Percentiles rank a stretch among this genome's conserved stretches.
Evolutionary conservation across 2,329 filamentous ascomycete genomes (phyloP).

Genomic region (Pseudopithomyces chartarum): DNA sequence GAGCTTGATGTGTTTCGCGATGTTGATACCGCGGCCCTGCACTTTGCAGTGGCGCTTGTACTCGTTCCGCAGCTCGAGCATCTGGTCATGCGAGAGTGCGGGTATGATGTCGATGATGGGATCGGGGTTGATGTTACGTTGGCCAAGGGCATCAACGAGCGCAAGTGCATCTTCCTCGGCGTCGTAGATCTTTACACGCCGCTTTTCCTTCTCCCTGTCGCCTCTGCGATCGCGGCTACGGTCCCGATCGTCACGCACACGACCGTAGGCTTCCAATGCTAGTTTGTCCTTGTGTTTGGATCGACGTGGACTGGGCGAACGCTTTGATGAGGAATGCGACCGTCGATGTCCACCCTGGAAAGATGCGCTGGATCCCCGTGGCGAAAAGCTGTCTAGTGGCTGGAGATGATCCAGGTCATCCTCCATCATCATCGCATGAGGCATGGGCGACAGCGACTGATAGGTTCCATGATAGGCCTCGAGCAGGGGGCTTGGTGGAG

Average conservation of each 20-base stretch:
- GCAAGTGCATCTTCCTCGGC: constrained; percentile 76
- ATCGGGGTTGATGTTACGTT: constrained; percentile 66
- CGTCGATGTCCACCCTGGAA: constrained; percentile 32
- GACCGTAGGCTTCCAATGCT: constrained; percentile 39
- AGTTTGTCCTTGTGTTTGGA: constrained; percentile 38
- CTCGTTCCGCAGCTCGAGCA: constrained; percentile 81
- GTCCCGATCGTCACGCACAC: constrained; percentile 27
- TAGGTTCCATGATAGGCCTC: constrained; percentile 95
- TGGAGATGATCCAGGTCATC: constrained; percentile 56
- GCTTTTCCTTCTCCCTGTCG: constrained; percentile 49
- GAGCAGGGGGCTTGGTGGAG: constrained; percentile 81
- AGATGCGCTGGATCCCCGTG: constrained; percentile 34
- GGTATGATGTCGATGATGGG: constrained; percentile 84
- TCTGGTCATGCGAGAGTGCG: constrained; percentile 81
- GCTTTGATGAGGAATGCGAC: constrained; percentile 36
- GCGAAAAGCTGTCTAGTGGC: constrained; percentile 38
- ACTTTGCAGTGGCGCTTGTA: constrained; percentile 92
- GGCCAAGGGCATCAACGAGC: constrained; percentile 75
- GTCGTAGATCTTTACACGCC: constrained; percentile 78
- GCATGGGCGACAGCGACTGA: constrained; percentile 93
- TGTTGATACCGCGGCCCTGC: constrained; percentile 78
- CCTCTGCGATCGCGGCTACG: constrained; percentile 16
- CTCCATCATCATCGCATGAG: constrained; percentile 71
- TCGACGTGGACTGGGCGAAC: constrained; percentile 36
- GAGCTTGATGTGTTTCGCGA: constrained; percentile 84